Percentiles rank a stretch among this genome's conserved stretches.
Conservation (phyloP, 768 basidiomycete genomes). For the Lactifluus echinatus region DNA sequence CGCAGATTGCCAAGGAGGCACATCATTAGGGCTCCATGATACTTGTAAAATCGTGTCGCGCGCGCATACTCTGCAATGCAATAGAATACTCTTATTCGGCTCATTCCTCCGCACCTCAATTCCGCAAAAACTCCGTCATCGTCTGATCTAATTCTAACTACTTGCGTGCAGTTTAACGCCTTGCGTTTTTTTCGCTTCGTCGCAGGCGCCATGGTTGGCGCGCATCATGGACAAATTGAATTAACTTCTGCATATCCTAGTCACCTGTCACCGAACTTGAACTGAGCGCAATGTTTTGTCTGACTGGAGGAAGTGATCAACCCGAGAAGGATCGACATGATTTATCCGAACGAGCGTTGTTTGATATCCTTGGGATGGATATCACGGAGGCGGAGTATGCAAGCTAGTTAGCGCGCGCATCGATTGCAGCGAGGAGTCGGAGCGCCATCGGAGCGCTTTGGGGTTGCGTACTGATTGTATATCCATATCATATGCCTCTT, state of each 20-base stretch:
- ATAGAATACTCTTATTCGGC: conserved; percentile 3
- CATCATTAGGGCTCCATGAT: conserved; percentile 27
- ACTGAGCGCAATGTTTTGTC: neutral
- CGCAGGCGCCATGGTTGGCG: neutral
- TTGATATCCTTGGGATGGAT: neutral
- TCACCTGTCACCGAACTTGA: neutral
- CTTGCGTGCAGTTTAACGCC: neutral
- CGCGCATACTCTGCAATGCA: neutral
- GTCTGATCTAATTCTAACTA: neutral
- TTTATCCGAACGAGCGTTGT: neutral
- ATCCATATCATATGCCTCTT: neutral
- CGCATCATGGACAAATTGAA: neutral
- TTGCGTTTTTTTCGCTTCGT: neutral
- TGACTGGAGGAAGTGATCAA: neutral
- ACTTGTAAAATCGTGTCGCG: neutral
- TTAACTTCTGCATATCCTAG: too few relatives aligned
- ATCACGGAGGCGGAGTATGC: neutral
- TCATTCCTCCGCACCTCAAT: neutral
- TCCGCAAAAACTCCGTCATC: neutral
- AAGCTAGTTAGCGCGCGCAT: neutral
- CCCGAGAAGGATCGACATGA: neutral
- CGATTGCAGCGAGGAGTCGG: neutral
- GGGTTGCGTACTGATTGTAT: neutral
- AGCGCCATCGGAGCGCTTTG: neutral
- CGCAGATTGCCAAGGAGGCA: conserved; percentile 61